Conservation (phyloP, 2,329 filamentous ascomycete species). For the Penicillium paneum region DNA sequence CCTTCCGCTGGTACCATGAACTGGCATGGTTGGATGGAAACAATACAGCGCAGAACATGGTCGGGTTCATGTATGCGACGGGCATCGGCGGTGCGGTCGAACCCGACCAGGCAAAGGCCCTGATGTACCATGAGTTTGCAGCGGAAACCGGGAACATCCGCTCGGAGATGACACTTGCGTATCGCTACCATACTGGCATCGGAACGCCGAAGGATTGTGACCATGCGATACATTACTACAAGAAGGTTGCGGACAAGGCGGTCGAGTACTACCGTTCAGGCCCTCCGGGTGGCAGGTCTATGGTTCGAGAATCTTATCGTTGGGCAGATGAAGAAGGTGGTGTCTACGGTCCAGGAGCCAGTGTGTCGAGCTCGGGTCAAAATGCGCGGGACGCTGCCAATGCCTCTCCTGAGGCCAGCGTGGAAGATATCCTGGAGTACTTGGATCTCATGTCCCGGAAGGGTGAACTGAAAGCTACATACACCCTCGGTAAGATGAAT, state of each 20-base stretch:
- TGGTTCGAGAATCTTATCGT: conserved; percentile 74
- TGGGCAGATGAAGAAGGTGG: conserved; percentile 89
- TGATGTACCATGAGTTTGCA: conserved; percentile 93
- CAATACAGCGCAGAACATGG: conserved; percentile 89
- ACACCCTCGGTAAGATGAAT: conserved; percentile 78
- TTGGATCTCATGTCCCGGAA: conserved; percentile 86
- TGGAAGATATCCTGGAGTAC: conserved; percentile 94
- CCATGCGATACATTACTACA: conserved; percentile 81
- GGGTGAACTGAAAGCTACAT: conserved; percentile 81
- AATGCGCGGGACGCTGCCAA: conserved; percentile 74
- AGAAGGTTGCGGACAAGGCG: conserved; percentile 87
- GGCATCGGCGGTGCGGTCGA: conserved; percentile 79
- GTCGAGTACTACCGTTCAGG: conserved; percentile 84
- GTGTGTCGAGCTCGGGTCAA: conserved; percentile 77
- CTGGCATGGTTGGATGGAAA: conserved; percentile 78
- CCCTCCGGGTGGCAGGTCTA: conserved; percentile 78
- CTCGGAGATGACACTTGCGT: conserved; percentile 91
- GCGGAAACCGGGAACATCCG: conserved; percentile 76
- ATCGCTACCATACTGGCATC: conserved; percentile 80
- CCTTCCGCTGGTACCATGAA: conserved; percentile 76
- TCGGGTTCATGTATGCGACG: conserved; percentile 93
- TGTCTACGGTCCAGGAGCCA: conserved; percentile 92
- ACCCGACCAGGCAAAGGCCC: conserved; percentile 82
- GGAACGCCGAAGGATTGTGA: conserved; percentile 84
- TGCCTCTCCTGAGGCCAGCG: conserved; percentile 77